A percentile compares a stretch with the other conserved stretches of the same genome.
Evolutionary conservation across 768 basidiomycete genomes (phyloP).

Genomic region (Megacollybia marginata): DNA sequence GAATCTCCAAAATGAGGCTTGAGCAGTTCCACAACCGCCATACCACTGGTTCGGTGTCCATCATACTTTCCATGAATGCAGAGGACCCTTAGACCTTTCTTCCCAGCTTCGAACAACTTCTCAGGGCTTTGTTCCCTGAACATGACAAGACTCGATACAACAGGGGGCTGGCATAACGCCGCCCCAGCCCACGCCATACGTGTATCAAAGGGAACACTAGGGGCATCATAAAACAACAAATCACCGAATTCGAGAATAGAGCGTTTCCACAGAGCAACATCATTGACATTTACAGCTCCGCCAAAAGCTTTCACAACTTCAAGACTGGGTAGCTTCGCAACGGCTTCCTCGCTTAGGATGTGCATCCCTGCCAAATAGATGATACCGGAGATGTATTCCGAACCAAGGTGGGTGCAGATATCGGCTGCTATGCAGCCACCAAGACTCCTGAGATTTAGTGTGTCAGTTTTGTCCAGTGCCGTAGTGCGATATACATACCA

Average conservation of each 20-base stretch:
- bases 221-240: neutral
- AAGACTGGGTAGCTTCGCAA: neutral
- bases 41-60: neutral
- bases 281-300: neutral
- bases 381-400: neutral
- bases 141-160: neutral
- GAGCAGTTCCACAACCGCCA: neutral
- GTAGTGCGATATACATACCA: conserved; percentile 6
- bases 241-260: neutral
- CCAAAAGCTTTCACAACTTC: neutral
- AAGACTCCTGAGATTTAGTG: neutral
- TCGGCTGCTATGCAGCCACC: neutral
- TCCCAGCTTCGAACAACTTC: neutral
- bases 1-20: neutral
- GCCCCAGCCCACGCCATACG: neutral
- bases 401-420: neutral
- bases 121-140: neutral
- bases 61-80: neutral
- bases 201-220: neutral
- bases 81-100: neutral
- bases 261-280: neutral
- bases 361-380: neutral
- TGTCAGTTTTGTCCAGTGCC: neutral
- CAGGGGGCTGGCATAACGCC: neutral
- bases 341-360: neutral